phyloP scores from a whole-genome alignment of 2,329 filamentous ascomycete species.

The Phaeoacremonium minimum region DNA sequence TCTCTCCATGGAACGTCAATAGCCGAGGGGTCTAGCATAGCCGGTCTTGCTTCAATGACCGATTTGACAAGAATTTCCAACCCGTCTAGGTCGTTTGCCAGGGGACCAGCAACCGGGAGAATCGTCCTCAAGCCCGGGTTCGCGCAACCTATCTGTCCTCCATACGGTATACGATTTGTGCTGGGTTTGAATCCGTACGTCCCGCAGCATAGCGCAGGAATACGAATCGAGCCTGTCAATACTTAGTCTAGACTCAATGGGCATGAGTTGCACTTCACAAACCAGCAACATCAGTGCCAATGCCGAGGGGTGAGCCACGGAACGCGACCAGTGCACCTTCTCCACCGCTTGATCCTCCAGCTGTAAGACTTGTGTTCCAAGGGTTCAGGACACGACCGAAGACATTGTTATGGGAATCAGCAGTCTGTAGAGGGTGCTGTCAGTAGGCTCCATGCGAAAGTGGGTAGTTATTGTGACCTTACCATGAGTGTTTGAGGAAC shows the following conservation, averaged over 20 bases:
- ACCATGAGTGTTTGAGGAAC: slow-evolving; percentile 13
- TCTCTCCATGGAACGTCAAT: slow-evolving; percentile 9
- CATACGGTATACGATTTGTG: slow-evolving; percentile 7
- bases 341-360: slow-evolving; percentile 12
- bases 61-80: slow-evolving; percentile 8
- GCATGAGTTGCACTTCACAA: neutral
- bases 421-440: slow-evolving; percentile 1
- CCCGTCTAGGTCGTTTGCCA: slow-evolving; percentile 8
- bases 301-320: slow-evolving; percentile 11
- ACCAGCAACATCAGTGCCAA: slow-evolving; percentile 13
- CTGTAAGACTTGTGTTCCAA: slow-evolving; percentile 8
- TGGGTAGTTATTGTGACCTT: neutral
- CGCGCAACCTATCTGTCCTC: slow-evolving; percentile 5
- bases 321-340: slow-evolving; percentile 11
- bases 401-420: slow-evolving; percentile 10
- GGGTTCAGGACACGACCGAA: slow-evolving; percentile 9
- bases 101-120: slow-evolving; percentile 7
- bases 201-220: slow-evolving; percentile 12
- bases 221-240: slow-evolving; percentile 12
- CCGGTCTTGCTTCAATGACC: slow-evolving; percentile 9
- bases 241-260: neutral
- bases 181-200: slow-evolving; percentile 12
- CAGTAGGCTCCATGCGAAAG: too few species aligned
- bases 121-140: slow-evolving; percentile 9
- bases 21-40: slow-evolving; percentile 5